phyloP scores from a whole-genome alignment of 1,284 basidiomycete species.

The Malassezia pachydermatis region DNA sequence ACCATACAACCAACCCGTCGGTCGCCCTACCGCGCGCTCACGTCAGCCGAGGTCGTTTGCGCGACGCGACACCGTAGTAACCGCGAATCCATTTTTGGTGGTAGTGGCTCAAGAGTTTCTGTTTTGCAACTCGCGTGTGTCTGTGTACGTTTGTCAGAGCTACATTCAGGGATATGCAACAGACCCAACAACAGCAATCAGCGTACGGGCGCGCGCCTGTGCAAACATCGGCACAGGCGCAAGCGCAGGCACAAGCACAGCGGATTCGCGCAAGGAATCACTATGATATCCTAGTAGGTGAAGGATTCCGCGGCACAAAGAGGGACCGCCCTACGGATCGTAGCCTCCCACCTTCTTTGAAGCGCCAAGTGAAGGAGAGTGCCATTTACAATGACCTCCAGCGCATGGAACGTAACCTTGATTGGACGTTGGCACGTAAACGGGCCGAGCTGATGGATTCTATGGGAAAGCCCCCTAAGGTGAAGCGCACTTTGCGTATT shows the following conservation, averaged over 20 bases:
- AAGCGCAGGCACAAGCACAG: constrained; percentile 35
- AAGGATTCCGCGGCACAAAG: constrained; percentile 51
- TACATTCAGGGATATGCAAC: not conserved
- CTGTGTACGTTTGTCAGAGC: too few relatives aligned
- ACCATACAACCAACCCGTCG: too few relatives aligned
- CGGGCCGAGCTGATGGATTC: constrained; percentile 59
- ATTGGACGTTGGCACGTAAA: constrained; percentile 89
- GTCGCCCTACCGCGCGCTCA: too few relatives aligned
- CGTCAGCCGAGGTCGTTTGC: too few relatives aligned
- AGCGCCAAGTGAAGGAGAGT: constrained; percentile 49
- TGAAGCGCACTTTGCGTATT: constrained; percentile 71
- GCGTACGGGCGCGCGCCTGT: constrained; percentile 4
- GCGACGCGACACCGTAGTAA: too few relatives aligned
- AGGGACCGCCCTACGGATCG: constrained; percentile 71
- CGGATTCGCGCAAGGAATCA: constrained; percentile 24
- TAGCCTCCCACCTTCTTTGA: constrained; percentile 66
- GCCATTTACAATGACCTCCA: constrained; percentile 75
- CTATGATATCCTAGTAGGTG: constrained; percentile 30
- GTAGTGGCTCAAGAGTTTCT: too few relatives aligned
- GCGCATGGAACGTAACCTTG: constrained; percentile 78
- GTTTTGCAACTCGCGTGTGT: too few relatives aligned
- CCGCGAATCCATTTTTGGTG: too few relatives aligned
- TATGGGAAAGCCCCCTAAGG: constrained; percentile 48
- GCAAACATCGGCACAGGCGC: constrained; percentile 17
- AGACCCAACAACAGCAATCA: not conserved